A percentile compares a stretch with the other conserved stretches of the same genome.
Conservation (phyloP, 1,284 basidiomycete genomes). For the Sporisorium reilianum region DNA sequence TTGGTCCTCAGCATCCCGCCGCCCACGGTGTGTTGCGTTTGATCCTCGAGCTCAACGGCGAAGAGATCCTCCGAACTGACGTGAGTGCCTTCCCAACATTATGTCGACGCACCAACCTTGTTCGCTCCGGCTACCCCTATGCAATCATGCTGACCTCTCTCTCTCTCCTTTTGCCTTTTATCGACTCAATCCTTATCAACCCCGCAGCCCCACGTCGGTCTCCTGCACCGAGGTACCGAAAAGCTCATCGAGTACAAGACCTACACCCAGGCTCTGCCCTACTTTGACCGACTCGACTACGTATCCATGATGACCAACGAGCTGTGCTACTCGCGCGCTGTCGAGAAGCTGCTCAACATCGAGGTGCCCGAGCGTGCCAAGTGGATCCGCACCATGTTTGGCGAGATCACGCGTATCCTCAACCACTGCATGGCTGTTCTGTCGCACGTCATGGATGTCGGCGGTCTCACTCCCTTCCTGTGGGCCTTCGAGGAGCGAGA, state of each 20-base stretch:
- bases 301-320: slow-evolving; percentile 83
- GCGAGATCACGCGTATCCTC: slow-evolving; percentile 94
- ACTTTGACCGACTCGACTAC: slow-evolving; percentile 99
- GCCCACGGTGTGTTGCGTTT: slow-evolving; percentile 98
- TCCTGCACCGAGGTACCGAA: slow-evolving; percentile 96
- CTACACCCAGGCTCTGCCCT: slow-evolving; percentile 96
- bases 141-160: slow-evolving; percentile 62
- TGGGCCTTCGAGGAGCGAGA: slow-evolving; percentile 99
- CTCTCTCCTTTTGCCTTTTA: not conserved
- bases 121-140: not conserved
- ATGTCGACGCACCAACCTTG: not conserved
- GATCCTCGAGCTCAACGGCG: slow-evolving; percentile 97
- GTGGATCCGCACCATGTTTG: slow-evolving; percentile 98
- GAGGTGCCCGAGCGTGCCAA: slow-evolving; percentile 98
- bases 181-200: slow-evolving; percentile 6
- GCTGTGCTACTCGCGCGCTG: slow-evolving; percentile 93
- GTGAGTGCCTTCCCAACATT: slow-evolving; percentile 29
- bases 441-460: slow-evolving; percentile 81
- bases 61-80: slow-evolving; percentile 72
- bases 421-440: slow-evolving; percentile 99
- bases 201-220: slow-evolving; percentile 83
- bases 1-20: slow-evolving; percentile 88
- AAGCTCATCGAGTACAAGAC: slow-evolving; percentile 99
- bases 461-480: slow-evolving; percentile 96
- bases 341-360: slow-evolving; percentile 98